phyloP scores from a whole-genome alignment of 257 asterid species.

The Mentha longifolia region DNA sequence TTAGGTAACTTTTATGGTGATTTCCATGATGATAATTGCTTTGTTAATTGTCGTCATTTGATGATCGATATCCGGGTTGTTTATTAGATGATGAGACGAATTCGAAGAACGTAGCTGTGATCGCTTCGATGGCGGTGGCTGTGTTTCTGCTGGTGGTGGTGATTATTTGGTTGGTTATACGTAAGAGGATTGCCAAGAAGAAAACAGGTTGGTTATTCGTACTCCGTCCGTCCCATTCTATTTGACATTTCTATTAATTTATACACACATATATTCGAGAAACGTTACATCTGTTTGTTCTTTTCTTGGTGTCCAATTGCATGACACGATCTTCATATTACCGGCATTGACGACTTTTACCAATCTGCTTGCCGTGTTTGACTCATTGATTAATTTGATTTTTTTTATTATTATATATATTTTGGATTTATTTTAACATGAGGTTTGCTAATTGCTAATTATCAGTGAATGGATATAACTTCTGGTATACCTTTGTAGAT shows the following conservation, averaged over 20 bases:
- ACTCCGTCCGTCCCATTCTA: not conserved
- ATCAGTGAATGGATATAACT: too few relatives aligned
- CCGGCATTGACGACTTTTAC: not conserved
- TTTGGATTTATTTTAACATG: too few relatives aligned
- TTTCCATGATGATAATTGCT: not conserved
- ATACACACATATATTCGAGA: too few relatives aligned
- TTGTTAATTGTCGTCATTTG: not conserved
- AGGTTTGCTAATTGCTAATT: too few relatives aligned
- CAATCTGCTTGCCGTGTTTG: not conserved
- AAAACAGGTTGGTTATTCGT: conserved; percentile 25
- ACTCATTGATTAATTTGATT: not conserved
- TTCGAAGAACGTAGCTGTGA: conserved; percentile 14
- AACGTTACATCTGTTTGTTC: not conserved
- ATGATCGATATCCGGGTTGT: too few relatives aligned
- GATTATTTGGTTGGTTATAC: conserved; percentile 19
- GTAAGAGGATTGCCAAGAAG: not conserved
- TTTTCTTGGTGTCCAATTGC: not conserved
- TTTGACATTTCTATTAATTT: too few relatives aligned
- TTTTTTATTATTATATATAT: not conserved
- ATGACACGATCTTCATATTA: not conserved
- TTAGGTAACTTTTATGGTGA: conserved; percentile 30
- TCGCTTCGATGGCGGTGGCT: conserved; percentile 26
- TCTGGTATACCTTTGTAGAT: too few relatives aligned
- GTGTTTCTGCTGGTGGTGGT: conserved; percentile 16
- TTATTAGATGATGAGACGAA: not conserved